Evolutionary conservation across 2,329 filamentous ascomycete genomes (phyloP).

Genomic region (Mariannaea elegans): DNA sequence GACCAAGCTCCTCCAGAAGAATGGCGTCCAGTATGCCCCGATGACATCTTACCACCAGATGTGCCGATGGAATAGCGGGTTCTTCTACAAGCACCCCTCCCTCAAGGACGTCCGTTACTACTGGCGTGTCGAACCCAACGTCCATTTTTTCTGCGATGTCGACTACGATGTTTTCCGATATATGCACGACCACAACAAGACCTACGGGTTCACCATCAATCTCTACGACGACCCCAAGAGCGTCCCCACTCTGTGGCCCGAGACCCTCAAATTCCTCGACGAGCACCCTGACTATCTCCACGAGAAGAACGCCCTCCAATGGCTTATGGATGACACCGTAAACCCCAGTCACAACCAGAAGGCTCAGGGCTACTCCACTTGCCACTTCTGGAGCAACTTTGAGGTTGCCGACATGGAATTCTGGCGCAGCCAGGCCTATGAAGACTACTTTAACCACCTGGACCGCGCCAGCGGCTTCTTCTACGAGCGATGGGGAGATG

Average conservation of each 20-base stretch:
- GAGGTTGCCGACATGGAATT: constrained; percentile 94
- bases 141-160: constrained; percentile 98
- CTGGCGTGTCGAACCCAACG: constrained; percentile 98
- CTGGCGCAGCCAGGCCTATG: constrained; percentile 89
- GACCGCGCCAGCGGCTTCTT: constrained; percentile 98
- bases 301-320: constrained; percentile 84
- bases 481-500: constrained; percentile 98
- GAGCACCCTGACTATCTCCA: constrained; percentile 84
- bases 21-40: constrained; percentile 89
- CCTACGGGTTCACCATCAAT: constrained; percentile 98
- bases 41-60: constrained; percentile 96
- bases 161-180: constrained; percentile 99
- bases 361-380: constrained; percentile 95
- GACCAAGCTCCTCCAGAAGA: constrained; percentile 80
- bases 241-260: constrained; percentile 92
- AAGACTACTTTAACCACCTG: constrained; percentile 95
- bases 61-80: constrained; percentile 98
- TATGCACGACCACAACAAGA: constrained; percentile 98
- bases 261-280: constrained; percentile 88
- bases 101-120: constrained; percentile 87
- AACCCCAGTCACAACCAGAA: constrained; percentile 82
- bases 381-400: constrained; percentile 99
- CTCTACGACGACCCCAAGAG: constrained; percentile 91
- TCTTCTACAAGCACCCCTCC: constrained; percentile 97
- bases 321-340: constrained; percentile 81